Percentiles rank a stretch among this genome's conserved stretches.
Conservation (phyloP, 2,329 filamentous ascomycete genomes). For the Verticillium alfalfae region DNA sequence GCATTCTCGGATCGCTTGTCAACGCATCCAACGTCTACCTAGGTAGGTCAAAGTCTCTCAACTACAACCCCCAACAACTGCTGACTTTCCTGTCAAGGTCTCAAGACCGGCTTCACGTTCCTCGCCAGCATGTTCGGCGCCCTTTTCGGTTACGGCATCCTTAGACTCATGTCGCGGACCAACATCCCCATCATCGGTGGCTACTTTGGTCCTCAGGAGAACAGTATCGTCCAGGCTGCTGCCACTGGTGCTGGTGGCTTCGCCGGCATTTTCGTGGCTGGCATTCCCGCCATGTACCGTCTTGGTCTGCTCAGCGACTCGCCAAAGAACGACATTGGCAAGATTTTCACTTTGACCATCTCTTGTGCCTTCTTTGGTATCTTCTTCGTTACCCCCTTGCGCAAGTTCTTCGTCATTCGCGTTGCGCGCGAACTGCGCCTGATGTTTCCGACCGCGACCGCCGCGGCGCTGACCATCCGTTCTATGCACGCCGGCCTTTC, state of each 20-base stretch:
- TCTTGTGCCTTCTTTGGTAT: constrained; percentile 59
- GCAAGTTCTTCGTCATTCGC: constrained; percentile 65
- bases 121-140: constrained; percentile 43
- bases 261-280: constrained; percentile 51
- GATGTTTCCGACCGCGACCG: constrained; percentile 54
- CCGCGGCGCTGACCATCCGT: constrained; percentile 56
- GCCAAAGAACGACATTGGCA: constrained; percentile 49
- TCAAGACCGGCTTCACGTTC: constrained; percentile 48
- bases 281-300: constrained; percentile 55
- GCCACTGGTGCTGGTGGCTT: constrained; percentile 56
- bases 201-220: constrained; percentile 54
- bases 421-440: constrained; percentile 55
- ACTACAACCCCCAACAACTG: not conserved
- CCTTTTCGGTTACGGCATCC: constrained; percentile 54
- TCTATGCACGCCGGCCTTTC: constrained; percentile 54
- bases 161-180: constrained; percentile 46
- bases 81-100: constrained; percentile 20
- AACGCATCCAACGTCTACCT: constrained; percentile 60
- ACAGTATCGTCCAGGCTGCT: constrained; percentile 56
- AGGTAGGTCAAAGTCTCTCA: constrained; percentile 25
- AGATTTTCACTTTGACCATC: constrained; percentile 54
- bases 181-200: constrained; percentile 47
- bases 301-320: constrained; percentile 41
- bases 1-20: constrained; percentile 51
- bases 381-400: constrained; percentile 56